phyloP scores from a whole-genome alignment of 306 rosid species.

The Cajanus cajan region DNA sequence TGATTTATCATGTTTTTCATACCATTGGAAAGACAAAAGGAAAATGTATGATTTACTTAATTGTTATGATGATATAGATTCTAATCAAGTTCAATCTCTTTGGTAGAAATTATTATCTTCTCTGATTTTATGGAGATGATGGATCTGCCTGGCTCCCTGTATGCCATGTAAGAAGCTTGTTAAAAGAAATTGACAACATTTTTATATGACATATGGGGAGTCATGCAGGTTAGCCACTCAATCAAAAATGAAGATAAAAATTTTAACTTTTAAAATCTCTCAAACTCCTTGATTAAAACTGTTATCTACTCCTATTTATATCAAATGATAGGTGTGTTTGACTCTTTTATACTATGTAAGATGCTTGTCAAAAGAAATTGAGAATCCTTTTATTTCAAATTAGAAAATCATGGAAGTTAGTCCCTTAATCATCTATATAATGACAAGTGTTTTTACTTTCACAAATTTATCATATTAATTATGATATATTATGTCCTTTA shows the following conservation, averaged over 20 bases:
- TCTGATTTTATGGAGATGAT: not conserved
- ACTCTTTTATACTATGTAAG: not conserved
- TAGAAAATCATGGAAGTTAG: too few species aligned
- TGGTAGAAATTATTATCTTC: not conserved
- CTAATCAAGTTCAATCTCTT: not conserved
- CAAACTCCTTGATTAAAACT: too few species aligned
- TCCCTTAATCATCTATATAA: not conserved
- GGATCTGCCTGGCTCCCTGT: conserved; percentile 86
- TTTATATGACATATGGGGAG: conserved; percentile 73
- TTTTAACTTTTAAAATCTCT: not conserved
- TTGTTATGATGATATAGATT: conserved; percentile 26
- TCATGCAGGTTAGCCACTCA: conserved; percentile 52
- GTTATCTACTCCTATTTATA: not conserved
- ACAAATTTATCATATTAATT: not conserved
- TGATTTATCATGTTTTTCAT: not conserved
- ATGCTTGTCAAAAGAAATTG: not conserved
- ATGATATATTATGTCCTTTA: not conserved
- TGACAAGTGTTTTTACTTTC: not conserved
- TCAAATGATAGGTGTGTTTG: not conserved
- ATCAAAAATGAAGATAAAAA: not conserved
- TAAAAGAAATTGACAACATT: conserved; percentile 39
- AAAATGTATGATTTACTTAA: not conserved
- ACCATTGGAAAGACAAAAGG: not conserved
- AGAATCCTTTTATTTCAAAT: not conserved
- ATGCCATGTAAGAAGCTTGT: conserved; percentile 73